These are phyloP conservation scores for Suzukiozyma palmioleophila DNA, from an alignment of 1,139 yeast genomes.

Conservation along the genomic window DNA sequence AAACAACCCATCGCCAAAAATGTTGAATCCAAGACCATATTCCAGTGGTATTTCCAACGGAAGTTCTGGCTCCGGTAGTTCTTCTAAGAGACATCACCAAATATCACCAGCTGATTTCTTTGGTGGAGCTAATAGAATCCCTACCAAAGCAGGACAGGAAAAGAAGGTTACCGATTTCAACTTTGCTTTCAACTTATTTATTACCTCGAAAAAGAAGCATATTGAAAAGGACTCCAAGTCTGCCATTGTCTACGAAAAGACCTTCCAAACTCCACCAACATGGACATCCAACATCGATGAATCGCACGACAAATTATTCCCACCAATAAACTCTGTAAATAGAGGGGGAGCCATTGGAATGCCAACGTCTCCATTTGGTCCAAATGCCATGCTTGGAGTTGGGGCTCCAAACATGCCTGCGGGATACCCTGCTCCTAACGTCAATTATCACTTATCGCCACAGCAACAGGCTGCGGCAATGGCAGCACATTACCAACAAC, in stretches of 20 bases:
- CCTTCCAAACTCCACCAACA: slow-evolving; percentile 75
- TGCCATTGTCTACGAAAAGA: slow-evolving; percentile 43
- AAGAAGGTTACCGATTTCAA: slow-evolving; percentile 35
- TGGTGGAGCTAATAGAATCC: slow-evolving; percentile 45
- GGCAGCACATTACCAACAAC: slow-evolving; percentile 36
- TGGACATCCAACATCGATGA: slow-evolving; percentile 65
- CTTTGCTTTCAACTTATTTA: slow-evolving; percentile 55
- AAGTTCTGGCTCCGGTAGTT: slow-evolving; percentile 14
- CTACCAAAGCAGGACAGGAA: slow-evolving; percentile 39
- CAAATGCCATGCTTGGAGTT: slow-evolving; percentile 29
- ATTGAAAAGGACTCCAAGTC: slow-evolving; percentile 21
- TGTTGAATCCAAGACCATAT: slow-evolving; percentile 28
- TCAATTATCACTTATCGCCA: slow-evolving; percentile 18
- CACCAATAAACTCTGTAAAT: slow-evolving; percentile 15
- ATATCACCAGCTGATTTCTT: slow-evolving; percentile 44
- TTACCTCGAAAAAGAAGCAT: slow-evolving; percentile 33
- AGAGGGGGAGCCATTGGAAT: slow-evolving; percentile 7
- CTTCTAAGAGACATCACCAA: slow-evolving; percentile 36
- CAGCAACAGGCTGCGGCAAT: slow-evolving; percentile 26
- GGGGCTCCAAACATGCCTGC: slow-evolving; percentile 12
- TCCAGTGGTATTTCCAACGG: slow-evolving; percentile 15
- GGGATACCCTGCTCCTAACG: slow-evolving; percentile 14
- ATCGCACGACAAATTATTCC: slow-evolving; percentile 46
- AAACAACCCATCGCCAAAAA: slow-evolving; percentile 33
- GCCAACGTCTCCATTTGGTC: slow-evolving; percentile 25